Base-by-base conservation (phyloP, 768 basidiomycete species). In the Amanita polypyramis region DNA sequence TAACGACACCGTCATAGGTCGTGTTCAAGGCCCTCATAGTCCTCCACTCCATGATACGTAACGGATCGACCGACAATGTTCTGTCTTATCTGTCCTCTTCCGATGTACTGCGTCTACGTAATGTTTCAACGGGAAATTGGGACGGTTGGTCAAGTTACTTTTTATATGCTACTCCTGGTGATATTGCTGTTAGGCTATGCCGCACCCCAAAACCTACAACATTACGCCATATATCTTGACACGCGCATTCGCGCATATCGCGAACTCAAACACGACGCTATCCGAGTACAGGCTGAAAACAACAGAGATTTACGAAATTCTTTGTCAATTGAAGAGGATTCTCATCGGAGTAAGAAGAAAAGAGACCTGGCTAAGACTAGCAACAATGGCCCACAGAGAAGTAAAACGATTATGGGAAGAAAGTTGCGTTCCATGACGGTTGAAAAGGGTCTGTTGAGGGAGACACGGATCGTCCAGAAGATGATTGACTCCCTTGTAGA, bases 1-100 rank as follows among this genome's bases (percentile, higher is more conserved):
- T 11, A n/a, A 15, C 42, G 47, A 30, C 39, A 41, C 36, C 45
- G 37, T 47, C 35, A n/a, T 57, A 96, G 93, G 76, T 98, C 55
- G 93, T 90, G n/a, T 97, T 98, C 79, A 99, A 99, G 61, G 92
- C 93, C 0, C 71, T 98, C 55, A 84, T 99, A 56, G 90, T 95
- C 3, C 70, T 98, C 5, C 96, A 99, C 62, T 90, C 83, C 27
- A 92, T 99, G 89, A 88, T 98, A 61, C 81, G 96, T 21, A 91
- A 89, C 52, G 96, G 96, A n/a, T 76, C 88, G 2, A 96, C 94
- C 5, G 93, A 98, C 70, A 90, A 93, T 60, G 78, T 97, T 10
- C 75, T 97, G 15, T 71, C 77, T 10, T 85, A 92, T 64, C 76
- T 98, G 33, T 82, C 89, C 4, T 76, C 82, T 29, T 75, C 80